Evolutionary conservation across 2,329 filamentous ascomycete species (phyloP).

Genomic region (Cladobotryum mycophilum): DNA sequence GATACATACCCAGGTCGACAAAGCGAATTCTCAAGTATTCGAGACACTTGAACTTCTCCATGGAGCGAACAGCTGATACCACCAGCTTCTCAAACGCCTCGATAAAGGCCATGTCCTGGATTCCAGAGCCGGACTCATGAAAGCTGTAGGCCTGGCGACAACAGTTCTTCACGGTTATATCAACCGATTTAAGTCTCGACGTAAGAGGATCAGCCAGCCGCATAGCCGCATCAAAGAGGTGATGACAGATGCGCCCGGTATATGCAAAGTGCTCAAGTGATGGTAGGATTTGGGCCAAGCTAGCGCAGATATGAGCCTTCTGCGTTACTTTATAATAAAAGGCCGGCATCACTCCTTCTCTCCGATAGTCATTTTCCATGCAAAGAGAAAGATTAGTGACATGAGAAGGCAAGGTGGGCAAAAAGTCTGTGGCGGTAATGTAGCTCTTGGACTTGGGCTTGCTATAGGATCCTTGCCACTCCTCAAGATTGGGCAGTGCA

Average conservation of each 20-base stretch:
- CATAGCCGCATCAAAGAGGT: slow-evolving; percentile 58
- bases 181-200: slow-evolving; percentile 56
- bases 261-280: slow-evolving; percentile 63
- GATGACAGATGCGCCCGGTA: slow-evolving; percentile 64
- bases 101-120: slow-evolving; percentile 68
- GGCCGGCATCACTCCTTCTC: slow-evolving; percentile 53
- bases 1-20: slow-evolving; percentile 59
- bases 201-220: slow-evolving; percentile 41
- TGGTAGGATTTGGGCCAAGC: slow-evolving; percentile 54
- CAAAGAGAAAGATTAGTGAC: slow-evolving; percentile 61
- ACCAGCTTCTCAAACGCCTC: slow-evolving; percentile 64
- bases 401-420: slow-evolving; percentile 50
- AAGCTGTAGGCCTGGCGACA: slow-evolving; percentile 52
- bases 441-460: slow-evolving; percentile 71
- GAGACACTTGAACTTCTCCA: slow-evolving; percentile 53
- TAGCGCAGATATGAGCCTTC: slow-evolving; percentile 58
- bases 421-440: slow-evolving; percentile 58
- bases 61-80: slow-evolving; percentile 53
- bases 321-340: slow-evolving; percentile 56
- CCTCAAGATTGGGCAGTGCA: slow-evolving; percentile 59
- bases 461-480: slow-evolving; percentile 59
- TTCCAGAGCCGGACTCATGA: slow-evolving; percentile 61
- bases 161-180: slow-evolving; percentile 69
- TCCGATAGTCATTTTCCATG: slow-evolving; percentile 65
- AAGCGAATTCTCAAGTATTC: slow-evolving; percentile 65